phyloP scores from a whole-genome alignment of 345 rosid genomes.

The Erucastrum elatum region DNA sequence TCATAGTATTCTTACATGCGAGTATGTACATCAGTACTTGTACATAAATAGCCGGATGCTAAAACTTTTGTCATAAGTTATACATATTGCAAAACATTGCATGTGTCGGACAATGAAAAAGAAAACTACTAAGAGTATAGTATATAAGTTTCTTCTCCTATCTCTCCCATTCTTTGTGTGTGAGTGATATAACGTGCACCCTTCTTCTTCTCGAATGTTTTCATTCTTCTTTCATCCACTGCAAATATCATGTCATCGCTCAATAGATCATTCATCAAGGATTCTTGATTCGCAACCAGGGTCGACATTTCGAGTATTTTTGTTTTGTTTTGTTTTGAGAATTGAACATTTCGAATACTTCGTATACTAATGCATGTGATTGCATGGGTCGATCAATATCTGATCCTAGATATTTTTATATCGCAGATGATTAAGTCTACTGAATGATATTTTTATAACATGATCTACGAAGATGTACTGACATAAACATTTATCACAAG shows the following conservation, averaged over 20 bases:
- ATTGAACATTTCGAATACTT: neutral
- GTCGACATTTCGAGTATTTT: neutral
- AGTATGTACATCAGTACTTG: neutral
- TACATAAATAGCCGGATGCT: neutral
- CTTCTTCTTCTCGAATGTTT: conserved; percentile 3
- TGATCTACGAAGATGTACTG: neutral
- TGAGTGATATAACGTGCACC: conserved; percentile 1
- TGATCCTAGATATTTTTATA: neutral
- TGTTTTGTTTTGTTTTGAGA: neutral
- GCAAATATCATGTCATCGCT: conserved; percentile 6
- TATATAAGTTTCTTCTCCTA: conserved; percentile 2
- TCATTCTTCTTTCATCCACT: conserved; percentile 8
- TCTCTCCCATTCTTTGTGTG: conserved; percentile 8
- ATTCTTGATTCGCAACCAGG: neutral
- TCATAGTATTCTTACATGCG: neutral
- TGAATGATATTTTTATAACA: neutral
- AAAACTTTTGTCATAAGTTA: neutral
- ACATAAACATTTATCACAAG: neutral
- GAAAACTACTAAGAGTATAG: neutral
- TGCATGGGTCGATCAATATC: neutral
- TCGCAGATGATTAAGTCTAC: neutral
- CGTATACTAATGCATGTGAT: neutral
- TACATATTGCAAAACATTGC: conserved; percentile 7
- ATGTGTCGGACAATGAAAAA: neutral
- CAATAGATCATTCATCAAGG: conserved; percentile 1